These are phyloP conservation scores for Poa annua DNA, from an alignment of 176 grass and related monocot species.

Conservation along the genomic window DNA sequence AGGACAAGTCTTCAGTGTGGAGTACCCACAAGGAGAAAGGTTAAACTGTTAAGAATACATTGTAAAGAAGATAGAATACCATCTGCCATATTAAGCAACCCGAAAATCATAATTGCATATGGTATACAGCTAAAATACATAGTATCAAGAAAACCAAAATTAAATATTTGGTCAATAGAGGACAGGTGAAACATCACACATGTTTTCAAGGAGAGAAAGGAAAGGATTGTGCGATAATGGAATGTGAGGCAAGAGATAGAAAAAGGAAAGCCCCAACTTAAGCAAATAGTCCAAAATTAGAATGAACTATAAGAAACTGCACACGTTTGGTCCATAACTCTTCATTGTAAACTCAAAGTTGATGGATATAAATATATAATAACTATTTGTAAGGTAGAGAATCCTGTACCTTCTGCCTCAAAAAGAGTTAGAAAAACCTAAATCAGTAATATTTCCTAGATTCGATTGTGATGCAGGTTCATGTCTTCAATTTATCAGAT, in stretches of 20 bases:
- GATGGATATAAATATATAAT: background rate
- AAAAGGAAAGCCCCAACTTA: background rate
- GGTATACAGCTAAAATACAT: background rate
- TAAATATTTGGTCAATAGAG: background rate
- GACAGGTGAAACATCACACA: background rate
- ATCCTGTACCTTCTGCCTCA: background rate
- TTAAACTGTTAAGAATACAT: background rate
- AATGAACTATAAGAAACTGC: background rate
- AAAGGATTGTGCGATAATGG: background rate
- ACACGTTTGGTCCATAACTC: background rate
- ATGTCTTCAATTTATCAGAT: background rate
- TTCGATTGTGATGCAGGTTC: background rate
- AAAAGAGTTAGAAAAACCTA: background rate
- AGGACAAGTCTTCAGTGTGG: background rate
- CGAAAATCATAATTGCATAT: background rate
- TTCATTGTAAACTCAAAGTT: constrained; percentile 2
- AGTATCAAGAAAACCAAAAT: constrained; percentile 12
- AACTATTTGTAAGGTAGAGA: background rate
- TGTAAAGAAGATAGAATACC: background rate
- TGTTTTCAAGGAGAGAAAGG: background rate
- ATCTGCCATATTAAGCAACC: background rate
- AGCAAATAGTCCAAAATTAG: constrained; percentile 14
- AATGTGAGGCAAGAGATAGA: background rate
- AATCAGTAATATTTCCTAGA: background rate
- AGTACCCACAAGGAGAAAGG: background rate